Evolutionary conservation across 371 early-diverging fungal genomes (phyloP).

Genomic region (Smittium mucronatum): DNA sequence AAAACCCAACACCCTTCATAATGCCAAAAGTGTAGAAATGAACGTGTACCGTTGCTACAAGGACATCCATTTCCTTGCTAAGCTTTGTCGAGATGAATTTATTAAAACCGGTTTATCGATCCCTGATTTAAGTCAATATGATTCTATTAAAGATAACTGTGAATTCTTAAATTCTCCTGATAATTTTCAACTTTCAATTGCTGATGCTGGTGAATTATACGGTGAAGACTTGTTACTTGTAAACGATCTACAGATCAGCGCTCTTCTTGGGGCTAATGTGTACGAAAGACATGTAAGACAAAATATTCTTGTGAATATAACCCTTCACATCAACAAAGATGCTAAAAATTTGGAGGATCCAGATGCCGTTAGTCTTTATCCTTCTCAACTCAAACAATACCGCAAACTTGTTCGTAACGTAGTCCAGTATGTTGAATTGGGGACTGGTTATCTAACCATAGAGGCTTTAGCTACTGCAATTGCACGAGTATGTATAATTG

Average conservation of each 20-base stretch:
- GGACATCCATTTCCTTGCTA: slow-evolving; percentile 16
- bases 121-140: background rate
- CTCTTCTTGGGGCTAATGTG: slow-evolving; percentile 88
- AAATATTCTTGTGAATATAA: slow-evolving; percentile 65
- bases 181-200: background rate
- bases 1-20: slow-evolving; percentile 82
- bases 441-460: slow-evolving; percentile 65
- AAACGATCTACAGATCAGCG: slow-evolving; percentile 56
- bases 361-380: background rate
- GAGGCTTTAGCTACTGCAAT: slow-evolving; percentile 68
- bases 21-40: slow-evolving; percentile 78
- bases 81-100: background rate
- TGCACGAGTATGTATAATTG: slow-evolving; percentile 53
- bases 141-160: background rate
- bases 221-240: slow-evolving; percentile 55
- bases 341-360: slow-evolving; percentile 12
- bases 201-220: slow-evolving; percentile 6
- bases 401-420: slow-evolving; percentile 72
- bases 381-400: slow-evolving; percentile 52
- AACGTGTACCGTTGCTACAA: slow-evolving; percentile 58
- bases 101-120: background rate
- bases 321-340: slow-evolving; percentile 37
- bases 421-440: slow-evolving; percentile 50
- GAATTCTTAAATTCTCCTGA: background rate
- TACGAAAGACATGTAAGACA: slow-evolving; percentile 95